A percentile compares a stretch with the other conserved stretches of the same genome.
phyloP scores from a whole-genome alignment of 306 rosid genomes.

The Pyrus betulifolia region DNA sequence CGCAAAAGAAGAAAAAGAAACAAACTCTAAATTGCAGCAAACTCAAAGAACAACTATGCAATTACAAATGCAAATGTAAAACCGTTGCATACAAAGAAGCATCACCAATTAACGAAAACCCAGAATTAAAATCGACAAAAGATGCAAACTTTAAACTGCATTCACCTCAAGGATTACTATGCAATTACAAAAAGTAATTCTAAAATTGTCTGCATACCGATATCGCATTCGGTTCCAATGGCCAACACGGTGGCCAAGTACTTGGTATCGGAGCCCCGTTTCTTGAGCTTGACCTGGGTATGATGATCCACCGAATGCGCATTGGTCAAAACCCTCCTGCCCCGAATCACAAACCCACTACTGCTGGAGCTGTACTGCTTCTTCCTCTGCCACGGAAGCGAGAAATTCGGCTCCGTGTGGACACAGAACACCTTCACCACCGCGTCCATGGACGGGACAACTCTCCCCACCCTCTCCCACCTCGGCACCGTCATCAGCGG shows the following conservation, averaged over 20 bases:
- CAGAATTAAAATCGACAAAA: neutral
- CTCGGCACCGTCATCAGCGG: slow-evolving; percentile 14
- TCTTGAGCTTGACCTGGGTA: slow-evolving; percentile 75
- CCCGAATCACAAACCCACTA: slow-evolving; percentile 67
- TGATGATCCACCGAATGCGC: slow-evolving; percentile 78
- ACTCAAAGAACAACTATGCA: neutral
- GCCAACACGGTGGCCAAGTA: slow-evolving; percentile 79
- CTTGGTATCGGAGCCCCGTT: slow-evolving; percentile 80
- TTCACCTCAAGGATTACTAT: neutral
- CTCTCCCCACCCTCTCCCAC: slow-evolving; percentile 36
- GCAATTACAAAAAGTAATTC: neutral
- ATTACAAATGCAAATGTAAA: neutral
- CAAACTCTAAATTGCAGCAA: neutral
- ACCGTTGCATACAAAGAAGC: neutral
- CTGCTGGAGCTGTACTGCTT: slow-evolving; percentile 68
- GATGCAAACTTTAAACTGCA: neutral
- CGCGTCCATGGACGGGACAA: slow-evolving; percentile 67
- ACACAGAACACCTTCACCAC: slow-evolving; percentile 84
- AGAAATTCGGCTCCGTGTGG: slow-evolving; percentile 73
- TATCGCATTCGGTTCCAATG: slow-evolving; percentile 80
- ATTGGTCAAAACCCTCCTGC: slow-evolving; percentile 63
- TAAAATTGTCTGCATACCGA: slow-evolving; percentile 21
- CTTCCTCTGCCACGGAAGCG: slow-evolving; percentile 83
- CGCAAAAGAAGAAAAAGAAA: neutral
- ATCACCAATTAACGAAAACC: neutral